Base-by-base conservation (phyloP, 768 basidiomycete genomes). In the Guyanaporus albipodus region DNA sequence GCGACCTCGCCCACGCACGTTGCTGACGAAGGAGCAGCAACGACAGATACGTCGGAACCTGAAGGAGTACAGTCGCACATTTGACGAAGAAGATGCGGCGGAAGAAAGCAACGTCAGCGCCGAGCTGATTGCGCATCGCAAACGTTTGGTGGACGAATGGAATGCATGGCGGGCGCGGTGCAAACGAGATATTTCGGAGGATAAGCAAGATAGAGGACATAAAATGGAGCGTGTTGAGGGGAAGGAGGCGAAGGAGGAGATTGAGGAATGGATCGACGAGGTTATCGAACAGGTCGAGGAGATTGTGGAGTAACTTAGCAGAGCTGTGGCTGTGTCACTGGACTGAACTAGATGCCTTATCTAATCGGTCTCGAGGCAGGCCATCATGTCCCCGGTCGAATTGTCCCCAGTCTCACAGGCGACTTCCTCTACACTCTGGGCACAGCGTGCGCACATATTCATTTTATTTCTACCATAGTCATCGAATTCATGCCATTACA, bases 71-170 rank as follows among this genome's bases (percentile, higher is more conserved):
- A 89, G 90, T 58, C 81, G 91, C 11, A 70, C 75, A 27, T 99
- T 98, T 66, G 96, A 99, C 44, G 95, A 98, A 70, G 92, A 96
- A 59, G 96, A 98, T 66, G 91, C 92, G 21, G 83, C 88, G 17
- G 93, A 97, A 64, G 93, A 95, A 70, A 91, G 85, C 67, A 89
- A 87, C 58, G 90, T 94, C 57, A 93, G 87, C 54, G 92, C 93
- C 5, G 96, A 98, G 69, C 79, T 96, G 21, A 78, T 94, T 55
- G 91, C 91, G 15, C 83, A 83, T 53, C 79, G 96, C 50, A 89
- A 90, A 67, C 79, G 96, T 38, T 77, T 97, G 43, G 87, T 98
- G 57, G 91, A 96, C 61, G 96, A 99, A 70, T 99, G 96, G 96
- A 96, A 99, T 69, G 91, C 95, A 34, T 98, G 96, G 96, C 81